phyloP scores from a whole-genome alignment of 2,329 filamentous ascomycete genomes.

The Fonsecaea pugnacius region DNA sequence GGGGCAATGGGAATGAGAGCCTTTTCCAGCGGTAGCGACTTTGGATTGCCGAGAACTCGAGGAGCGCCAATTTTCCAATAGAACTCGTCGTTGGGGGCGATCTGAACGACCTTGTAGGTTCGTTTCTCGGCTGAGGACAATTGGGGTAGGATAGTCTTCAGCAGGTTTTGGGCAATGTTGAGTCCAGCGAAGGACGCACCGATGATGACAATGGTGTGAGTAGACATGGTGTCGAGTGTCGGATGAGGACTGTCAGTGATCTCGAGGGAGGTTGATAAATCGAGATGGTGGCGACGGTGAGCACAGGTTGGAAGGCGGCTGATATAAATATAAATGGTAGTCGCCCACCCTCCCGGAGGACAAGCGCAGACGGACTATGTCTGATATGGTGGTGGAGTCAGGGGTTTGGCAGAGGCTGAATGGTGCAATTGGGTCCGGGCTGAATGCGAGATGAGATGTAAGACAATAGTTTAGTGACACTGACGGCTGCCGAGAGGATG shows the following conservation, averaged over 20 bases:
- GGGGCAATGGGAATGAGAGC: slow-evolving; percentile 56
- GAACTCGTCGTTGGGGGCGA: slow-evolving; percentile 59
- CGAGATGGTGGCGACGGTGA: not conserved
- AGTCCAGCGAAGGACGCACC: slow-evolving; percentile 47
- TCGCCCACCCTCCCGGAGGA: not conserved
- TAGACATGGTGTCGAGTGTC: slow-evolving; percentile 24
- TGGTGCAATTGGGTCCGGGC: slow-evolving; percentile 6
- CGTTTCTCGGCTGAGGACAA: slow-evolving; percentile 39
- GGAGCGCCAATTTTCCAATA: slow-evolving; percentile 61
- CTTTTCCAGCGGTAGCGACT: slow-evolving; percentile 53
- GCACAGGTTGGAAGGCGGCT: slow-evolving; percentile 1
- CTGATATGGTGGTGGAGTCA: slow-evolving; percentile 9
- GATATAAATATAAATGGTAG: slow-evolving; percentile 1
- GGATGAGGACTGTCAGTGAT: not conserved
- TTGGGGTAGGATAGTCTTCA: slow-evolving; percentile 41
- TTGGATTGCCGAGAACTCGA: slow-evolving; percentile 56
- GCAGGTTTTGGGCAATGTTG: slow-evolving; percentile 44
- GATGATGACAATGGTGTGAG: slow-evolving; percentile 43
- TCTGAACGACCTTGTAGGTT: slow-evolving; percentile 58
- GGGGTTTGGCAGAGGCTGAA: slow-evolving; percentile 6
- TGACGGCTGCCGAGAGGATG: not conserved
- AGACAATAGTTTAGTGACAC: not conserved
- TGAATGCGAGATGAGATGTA: slow-evolving; percentile 6
- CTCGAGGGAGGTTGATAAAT: slow-evolving; percentile 4
- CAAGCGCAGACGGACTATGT: slow-evolving; percentile 13